A percentile compares a stretch with the other conserved stretches of the same genome.
These are phyloP conservation scores for Hymenoscyphus infarciens DNA, from an alignment of 2,329 filamentous ascomycete genomes.

Conservation along the genomic window DNA sequence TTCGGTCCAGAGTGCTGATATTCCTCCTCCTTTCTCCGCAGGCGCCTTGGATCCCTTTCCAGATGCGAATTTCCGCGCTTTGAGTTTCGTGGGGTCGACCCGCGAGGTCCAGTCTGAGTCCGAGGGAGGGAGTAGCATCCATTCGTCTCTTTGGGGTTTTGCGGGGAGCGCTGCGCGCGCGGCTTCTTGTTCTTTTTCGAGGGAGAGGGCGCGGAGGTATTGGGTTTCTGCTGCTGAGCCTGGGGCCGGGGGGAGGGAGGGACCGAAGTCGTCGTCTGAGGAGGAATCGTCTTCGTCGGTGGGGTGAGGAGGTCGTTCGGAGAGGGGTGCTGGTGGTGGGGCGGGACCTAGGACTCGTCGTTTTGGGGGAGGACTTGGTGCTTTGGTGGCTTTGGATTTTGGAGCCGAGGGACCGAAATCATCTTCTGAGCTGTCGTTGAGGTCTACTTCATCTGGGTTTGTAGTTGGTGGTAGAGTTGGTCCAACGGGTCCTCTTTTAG, in stretches of 20 bases:
- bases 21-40: constrained; percentile 30
- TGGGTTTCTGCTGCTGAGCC: constrained; percentile 29
- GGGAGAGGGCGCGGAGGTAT: constrained; percentile 9
- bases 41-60: constrained; percentile 53
- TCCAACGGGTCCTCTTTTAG: constrained; percentile 6
- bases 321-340: constrained; percentile 42
- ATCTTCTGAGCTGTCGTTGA: constrained; percentile 40
- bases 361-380: constrained; percentile 19
- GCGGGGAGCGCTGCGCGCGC: constrained; percentile 34
- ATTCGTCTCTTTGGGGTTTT: constrained; percentile 70
- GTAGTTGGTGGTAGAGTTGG: constrained; percentile 37
- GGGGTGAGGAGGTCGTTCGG: constrained; percentile 36
- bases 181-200: constrained; percentile 30
- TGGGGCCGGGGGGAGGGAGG: constrained; percentile 50
- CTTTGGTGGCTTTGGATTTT: constrained; percentile 14
- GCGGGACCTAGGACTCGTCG: constrained; percentile 39
- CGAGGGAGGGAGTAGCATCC: constrained; percentile 73
- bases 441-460: constrained; percentile 43
- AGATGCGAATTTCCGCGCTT: constrained; percentile 78
- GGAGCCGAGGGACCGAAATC: constrained; percentile 33
- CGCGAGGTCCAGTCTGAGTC: constrained; percentile 51
- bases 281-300: constrained; percentile 24
- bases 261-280: constrained; percentile 52
- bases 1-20: constrained; percentile 72
- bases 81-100: constrained; percentile 79